Base-by-base conservation (phyloP, 140 eudicot species). In the Cichorium intybus region DNA sequence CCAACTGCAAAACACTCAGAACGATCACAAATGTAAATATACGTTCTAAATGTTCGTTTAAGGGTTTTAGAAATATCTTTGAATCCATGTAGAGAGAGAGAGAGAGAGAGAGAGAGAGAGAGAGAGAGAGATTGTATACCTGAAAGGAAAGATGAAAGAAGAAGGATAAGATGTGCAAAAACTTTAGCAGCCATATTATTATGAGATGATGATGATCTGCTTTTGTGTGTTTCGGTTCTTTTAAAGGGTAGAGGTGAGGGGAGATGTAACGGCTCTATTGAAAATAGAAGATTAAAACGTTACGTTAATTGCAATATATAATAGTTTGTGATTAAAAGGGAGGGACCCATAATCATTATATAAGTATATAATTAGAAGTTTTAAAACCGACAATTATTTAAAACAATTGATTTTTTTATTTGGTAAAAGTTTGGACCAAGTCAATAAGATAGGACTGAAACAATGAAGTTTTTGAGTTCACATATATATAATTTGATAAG, bases 61-160 rank as follows among this genome's bases (percentile, higher is more conserved):
- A 54, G 4, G 10, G 7, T 52, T 29, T n/a, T 6, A 11, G 15
- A 21, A 66, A 51, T 7, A 48, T 39, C 23, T n/a, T n/a, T n/a
- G n/a, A n/a, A n/a, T n/a, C n/a, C n/a, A n/a, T n/a, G n/a, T n/a
- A n/a, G n/a, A n/a, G n/a, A n/a, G n/a, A n/a, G n/a, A n/a, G n/a
- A n/a, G n/a, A n/a, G n/a, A n/a, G n/a, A n/a, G n/a, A n/a, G n/a
- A n/a, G 7, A 75, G 12, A 41, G 12, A 8, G 21, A 20, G 4
- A 41, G 27, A 29, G 1, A 18, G 28, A 3, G n/a, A 10, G 15
- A 3, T 49, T 27, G 26, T 2, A 5, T 73, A 85, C 94, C 94
- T 82, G 86, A 85, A 75, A 82, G 63, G 59, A 56, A 43, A 41
- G 76, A 53, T 17, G 70, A 53, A 8, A 79, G 58, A 21, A 82